These are phyloP conservation scores for Cladorrhinum sp. DNA, from an alignment of 2,329 filamentous ascomycete species.

Conservation along the genomic window DNA sequence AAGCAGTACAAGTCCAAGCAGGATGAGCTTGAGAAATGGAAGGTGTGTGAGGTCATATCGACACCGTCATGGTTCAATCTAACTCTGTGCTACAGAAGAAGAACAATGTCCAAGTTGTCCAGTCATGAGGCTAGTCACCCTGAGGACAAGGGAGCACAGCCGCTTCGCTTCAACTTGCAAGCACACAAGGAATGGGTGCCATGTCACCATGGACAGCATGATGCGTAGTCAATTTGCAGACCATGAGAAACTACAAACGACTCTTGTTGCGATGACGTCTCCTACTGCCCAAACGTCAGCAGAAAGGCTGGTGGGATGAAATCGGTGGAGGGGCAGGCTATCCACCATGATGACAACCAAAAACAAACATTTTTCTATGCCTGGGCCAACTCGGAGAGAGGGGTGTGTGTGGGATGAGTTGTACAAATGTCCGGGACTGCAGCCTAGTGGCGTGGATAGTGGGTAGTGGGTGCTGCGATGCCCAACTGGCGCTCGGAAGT, in stretches of 20 bases:
- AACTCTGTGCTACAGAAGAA: conserved; percentile 61
- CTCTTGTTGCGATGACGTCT: conserved; percentile 5
- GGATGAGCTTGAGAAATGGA: conserved; percentile 95
- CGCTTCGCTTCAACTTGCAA: not conserved
- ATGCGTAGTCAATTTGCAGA: conserved; percentile 9
- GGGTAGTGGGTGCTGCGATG: conserved; percentile 36
- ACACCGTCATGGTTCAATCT: conserved; percentile 12
- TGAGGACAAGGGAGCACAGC: not conserved
- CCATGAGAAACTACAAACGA: not conserved
- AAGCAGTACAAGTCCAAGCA: conserved; percentile 97
- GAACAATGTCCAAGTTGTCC: conserved; percentile 84
- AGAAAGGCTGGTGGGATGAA: not conserved
- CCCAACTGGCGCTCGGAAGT: conserved; percentile 44
- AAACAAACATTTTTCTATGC: not conserved
- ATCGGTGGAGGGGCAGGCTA: not conserved
- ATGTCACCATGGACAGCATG: conserved; percentile 21
- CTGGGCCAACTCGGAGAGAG: not conserved
- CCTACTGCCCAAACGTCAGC: not conserved
- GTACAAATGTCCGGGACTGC: conserved; percentile 40
- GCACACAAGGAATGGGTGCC: conserved; percentile 9
- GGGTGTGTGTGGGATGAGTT: conserved; percentile 45
- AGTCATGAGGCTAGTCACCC: conserved; percentile 52
- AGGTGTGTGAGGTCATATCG: conserved; percentile 57
- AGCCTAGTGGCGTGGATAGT: conserved; percentile 38
- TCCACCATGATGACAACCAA: conserved; percentile 2